Evolutionary conservation across 1,139 yeast genomes (phyloP).

Genomic region (Schizosaccharomyces versatilis): DNA sequence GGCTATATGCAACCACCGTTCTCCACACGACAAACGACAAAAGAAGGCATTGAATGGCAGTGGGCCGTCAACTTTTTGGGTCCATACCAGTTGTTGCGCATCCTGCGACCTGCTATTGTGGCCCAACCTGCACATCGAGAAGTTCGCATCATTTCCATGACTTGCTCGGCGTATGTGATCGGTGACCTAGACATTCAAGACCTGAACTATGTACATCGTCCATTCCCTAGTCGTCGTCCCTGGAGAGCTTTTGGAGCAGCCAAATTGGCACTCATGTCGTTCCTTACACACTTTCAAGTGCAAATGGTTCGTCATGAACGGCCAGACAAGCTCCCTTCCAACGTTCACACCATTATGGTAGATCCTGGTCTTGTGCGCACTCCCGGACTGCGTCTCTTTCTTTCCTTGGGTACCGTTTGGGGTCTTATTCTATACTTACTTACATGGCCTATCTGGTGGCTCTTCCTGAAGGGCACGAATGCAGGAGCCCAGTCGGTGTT

Average conservation of each 20-base stretch:
- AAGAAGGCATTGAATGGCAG: constrained; percentile 71
- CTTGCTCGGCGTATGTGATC: constrained; percentile 49
- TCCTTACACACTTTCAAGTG: constrained; percentile 55
- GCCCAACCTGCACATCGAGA: constrained; percentile 90
- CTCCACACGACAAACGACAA: constrained; percentile 35
- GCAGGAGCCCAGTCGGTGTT: constrained; percentile 66
- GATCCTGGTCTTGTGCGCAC: constrained; percentile 88
- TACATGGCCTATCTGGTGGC: constrained; percentile 61
- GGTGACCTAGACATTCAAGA: constrained; percentile 30
- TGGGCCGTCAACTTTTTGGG: constrained; percentile 63
- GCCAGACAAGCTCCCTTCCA: constrained; percentile 42
- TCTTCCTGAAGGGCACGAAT: constrained; percentile 47
- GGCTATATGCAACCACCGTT: constrained; percentile 58
- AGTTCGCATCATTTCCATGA: constrained; percentile 52
- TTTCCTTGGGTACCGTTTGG: constrained; percentile 53
- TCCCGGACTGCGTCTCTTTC: constrained; percentile 56
- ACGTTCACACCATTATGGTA: constrained; percentile 50
- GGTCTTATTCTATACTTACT: constrained; percentile 48
- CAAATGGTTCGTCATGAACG: constrained; percentile 35
- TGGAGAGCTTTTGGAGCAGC: constrained; percentile 67
- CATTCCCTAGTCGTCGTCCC: constrained; percentile 41
- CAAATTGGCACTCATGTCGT: constrained; percentile 50
- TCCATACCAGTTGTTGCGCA: constrained; percentile 56
- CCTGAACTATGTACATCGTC: constrained; percentile 37
- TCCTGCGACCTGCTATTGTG: constrained; percentile 58